Evolutionary conservation across 164 flowering plant genomes (phyloP), one percentile per base, ranked within the genome.

Genomic region (Echeveria elegans): DNA sequence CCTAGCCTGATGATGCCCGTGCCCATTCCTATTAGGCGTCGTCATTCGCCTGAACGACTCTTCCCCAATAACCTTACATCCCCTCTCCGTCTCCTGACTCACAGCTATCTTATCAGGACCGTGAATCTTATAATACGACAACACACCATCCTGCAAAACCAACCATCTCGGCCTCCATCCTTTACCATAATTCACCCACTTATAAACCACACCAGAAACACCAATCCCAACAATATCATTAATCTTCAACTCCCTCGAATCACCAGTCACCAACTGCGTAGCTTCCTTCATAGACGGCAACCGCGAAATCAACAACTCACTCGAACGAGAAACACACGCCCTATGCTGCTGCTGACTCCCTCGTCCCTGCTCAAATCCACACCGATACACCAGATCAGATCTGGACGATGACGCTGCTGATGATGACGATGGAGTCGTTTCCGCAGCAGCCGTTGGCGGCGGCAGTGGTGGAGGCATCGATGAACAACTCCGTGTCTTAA

Each of bases 151-250:
- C 52, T 81, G 86, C 36, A 84, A 69, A 2, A 82, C 83, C 64
- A 95, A 95, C 97, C 97, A 92, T 63, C 99, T 66, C 1, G 96
- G 88, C 37, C 97, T 69, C 99, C 99, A 95, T 1, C 99, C 97
- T 61, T 80, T 88, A 4, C 99, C 99, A 71, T 89, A 95, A 79
- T 95, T 95, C 76, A 95, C 99, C 99, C 99, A 95, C 77, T 95
- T 95, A 73, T 81, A 64, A 23, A 95, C 68, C 10, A 88, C 66
- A 7, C 99, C 99, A 2, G 83, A 80, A 63, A 92, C 80, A 10
- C 97, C 96, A 45, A 75, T 84, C 59, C 92, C 96, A 1, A 87
- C 96, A 26, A 88, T 73, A 32, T 88, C 89, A 45, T 87, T 88
- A 37, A 90, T 80, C 79, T 81, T 83, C 75, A 88, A 78, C 66